Evolutionary conservation across 2,329 filamentous ascomycete species (phyloP), one percentile per base, ranked within the genome.

Genomic region (Beauveria varroae): DNA sequence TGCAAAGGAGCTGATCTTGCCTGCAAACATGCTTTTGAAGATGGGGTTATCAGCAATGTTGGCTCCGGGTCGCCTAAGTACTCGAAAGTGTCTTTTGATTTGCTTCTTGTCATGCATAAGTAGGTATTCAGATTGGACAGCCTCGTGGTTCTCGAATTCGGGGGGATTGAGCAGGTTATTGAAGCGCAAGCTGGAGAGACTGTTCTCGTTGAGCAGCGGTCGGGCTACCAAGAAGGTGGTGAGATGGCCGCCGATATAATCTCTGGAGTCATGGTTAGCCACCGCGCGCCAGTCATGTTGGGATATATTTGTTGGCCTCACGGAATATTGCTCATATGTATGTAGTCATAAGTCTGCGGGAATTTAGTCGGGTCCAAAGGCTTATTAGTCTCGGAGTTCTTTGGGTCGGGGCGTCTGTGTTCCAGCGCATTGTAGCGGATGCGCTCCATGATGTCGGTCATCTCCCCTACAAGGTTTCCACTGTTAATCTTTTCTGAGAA

Each of bases 281-380:
- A 47, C n/a, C n/a, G 28, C 18, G n/a, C 44, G 34, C 34, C 34
- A 5, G 34, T 14, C 12, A 37, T 37, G 43, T 20, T n/a, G n/a
- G 7, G 5, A 26, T 7, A 37, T 37, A 37, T 14, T 1, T 37
- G 34, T 14, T 37, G 34, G 34, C 34, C 67, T 60, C 64, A 70
- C 66, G 70, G 69, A 20, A 71, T 65, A 41, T 72, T 71, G 65
- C 68, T 72, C 67, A 70, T 65, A 43, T 71, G 67, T 9, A 72
- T 68, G 8, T 66, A 55, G 51, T 71, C 69, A 56, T 69, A 72
- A 16, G 50, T 60, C 10, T 60, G 57, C 3, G 69, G 71, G 63
- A 69, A 73, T 2, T 34, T 59, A 16, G 61, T 65, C 14, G 65
- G 62, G 58, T 68, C 64, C 16, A 64, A 51, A n/a, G 50, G 51